phyloP scores from a whole-genome alignment of 352 stramenopile genomes.

The Globisporangium alternatum region DNA sequence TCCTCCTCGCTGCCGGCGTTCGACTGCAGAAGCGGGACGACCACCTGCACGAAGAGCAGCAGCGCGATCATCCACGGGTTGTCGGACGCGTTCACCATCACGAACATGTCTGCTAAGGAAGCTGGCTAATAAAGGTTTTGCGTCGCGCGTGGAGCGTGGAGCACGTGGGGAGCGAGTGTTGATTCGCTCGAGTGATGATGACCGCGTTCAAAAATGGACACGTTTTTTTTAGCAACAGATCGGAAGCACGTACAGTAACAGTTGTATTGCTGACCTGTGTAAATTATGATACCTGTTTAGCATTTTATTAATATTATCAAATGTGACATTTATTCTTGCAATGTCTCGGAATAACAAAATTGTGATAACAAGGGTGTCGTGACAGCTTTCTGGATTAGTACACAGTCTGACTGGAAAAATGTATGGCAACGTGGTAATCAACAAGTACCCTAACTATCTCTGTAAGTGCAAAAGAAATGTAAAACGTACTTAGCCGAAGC shows the following conservation, averaged over 20 bases:
- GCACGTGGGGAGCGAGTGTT: neutral
- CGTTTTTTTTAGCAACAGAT: neutral
- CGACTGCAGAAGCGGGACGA: slow-evolving; percentile 73
- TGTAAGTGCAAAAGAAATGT: neutral
- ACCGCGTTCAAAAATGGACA: slow-evolving; percentile 4
- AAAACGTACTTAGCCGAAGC: neutral
- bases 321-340: neutral
- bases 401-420: neutral
- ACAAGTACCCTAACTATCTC: neutral
- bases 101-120: slow-evolving; percentile 44
- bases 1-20: slow-evolving; percentile 51
- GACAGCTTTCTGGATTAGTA: too few species aligned
- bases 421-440: neutral
- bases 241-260: neutral
- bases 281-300: neutral
- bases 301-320: neutral
- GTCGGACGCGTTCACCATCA: slow-evolving; percentile 75
- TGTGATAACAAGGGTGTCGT: neutral
- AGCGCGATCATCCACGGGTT: slow-evolving; percentile 81
- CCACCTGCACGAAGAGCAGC: slow-evolving; percentile 73
- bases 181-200: neutral
- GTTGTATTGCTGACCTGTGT: neutral
- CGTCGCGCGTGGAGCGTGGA: neutral
- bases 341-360: neutral
- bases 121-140: neutral